phyloP scores from a whole-genome alignment of 176 grass and related monocot species.

The Hordeum vulgare region MorexV3_pseudomolecules_assembly NC_058522.1:565441481-565441980 shows the following conservation, averaged over 20 bases:
- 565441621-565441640: neutral
- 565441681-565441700: neutral
- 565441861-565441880: conserved; percentile 47
- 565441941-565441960: conserved; percentile 46
- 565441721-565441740: neutral
- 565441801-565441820: too few relatives aligned
- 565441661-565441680: neutral
- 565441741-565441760: neutral
- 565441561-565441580: neutral
- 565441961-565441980: conserved; percentile 59
- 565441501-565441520: neutral
- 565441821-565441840: neutral
- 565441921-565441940: conserved; percentile 37
- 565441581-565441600: neutral
- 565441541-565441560: neutral
- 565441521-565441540: conserved; percentile 14
- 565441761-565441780: neutral
- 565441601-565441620: neutral
- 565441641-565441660: too few relatives aligned
- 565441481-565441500: neutral
- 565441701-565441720: neutral
- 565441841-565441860: conserved; percentile 48
- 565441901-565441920: conserved; percentile 63
- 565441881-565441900: conserved; percentile 78
- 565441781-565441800: neutral